Conservation (phyloP, 176 grass and related monocot species). For the Typha latifolia region DNA sequence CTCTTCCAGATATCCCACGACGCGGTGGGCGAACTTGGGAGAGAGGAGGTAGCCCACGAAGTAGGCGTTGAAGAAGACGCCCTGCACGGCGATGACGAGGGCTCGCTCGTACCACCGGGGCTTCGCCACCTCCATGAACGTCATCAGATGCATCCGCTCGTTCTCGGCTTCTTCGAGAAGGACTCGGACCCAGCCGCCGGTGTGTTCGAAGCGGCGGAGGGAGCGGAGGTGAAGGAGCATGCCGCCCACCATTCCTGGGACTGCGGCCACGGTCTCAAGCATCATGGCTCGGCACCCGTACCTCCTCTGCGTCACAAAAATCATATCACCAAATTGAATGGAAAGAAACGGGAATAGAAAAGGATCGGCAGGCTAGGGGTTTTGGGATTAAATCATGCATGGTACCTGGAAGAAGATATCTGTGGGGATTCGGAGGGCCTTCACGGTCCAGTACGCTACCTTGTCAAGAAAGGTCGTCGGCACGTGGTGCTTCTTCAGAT, state of each 20-base stretch:
- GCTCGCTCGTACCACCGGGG: conserved; percentile 82
- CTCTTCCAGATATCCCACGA: conserved; percentile 87
- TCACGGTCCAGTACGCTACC: conserved; percentile 64
- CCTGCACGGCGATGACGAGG: conserved; percentile 69
- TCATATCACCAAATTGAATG: neutral
- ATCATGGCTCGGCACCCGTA: conserved; percentile 70
- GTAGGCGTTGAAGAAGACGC: conserved; percentile 93
- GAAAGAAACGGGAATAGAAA: neutral
- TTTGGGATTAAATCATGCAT: neutral
- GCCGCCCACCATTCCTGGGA: conserved; percentile 87
- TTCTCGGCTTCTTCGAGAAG: conserved; percentile 97
- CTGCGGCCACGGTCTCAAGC: conserved; percentile 84
- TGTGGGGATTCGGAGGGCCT: conserved; percentile 36
- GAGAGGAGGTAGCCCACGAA: conserved; percentile 78
- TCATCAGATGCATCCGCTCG: conserved; percentile 99
- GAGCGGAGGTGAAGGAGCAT: conserved; percentile 95
- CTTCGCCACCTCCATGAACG: conserved; percentile 73
- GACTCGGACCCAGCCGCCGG: conserved; percentile 76
- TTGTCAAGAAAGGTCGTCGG: conserved; percentile 52
- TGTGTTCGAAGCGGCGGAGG: conserved; percentile 90
- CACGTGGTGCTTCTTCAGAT: conserved; percentile 80
- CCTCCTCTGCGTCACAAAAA: conserved; percentile 26
- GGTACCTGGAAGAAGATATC: conserved; percentile 89
- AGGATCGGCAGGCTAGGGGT: neutral
- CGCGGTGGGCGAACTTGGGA: conserved; percentile 94